These are phyloP conservation scores for Entomortierella parvispora DNA, from an alignment of 192 early-diverging fungal genomes.

Conservation along the genomic window DNA sequence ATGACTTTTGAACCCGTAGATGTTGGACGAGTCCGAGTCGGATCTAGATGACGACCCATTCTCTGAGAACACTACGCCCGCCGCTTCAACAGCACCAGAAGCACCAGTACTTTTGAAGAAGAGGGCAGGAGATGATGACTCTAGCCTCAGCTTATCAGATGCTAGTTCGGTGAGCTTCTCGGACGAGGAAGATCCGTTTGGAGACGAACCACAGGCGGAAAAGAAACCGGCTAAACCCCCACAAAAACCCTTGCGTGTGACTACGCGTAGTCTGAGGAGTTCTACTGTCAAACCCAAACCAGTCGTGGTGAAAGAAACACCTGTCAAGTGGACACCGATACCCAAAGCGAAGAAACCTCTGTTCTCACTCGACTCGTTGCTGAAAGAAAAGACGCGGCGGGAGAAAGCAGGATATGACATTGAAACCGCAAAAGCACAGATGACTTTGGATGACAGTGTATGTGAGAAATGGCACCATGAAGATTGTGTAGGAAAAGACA, in stretches of 20 bases:
- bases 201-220: background rate
- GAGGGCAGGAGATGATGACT: too few species aligned
- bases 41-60: slow-evolving; percentile 38
- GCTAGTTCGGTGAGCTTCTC: background rate
- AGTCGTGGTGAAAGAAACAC: background rate
- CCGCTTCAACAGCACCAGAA: background rate
- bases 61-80: background rate
- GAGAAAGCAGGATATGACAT: slow-evolving; percentile 30
- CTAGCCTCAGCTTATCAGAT: background rate
- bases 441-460: slow-evolving; percentile 24
- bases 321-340: background rate
- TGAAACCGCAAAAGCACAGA: background rate
- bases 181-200: background rate
- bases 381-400: slow-evolving; percentile 42
- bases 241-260: background rate
- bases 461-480: background rate
- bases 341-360: background rate
- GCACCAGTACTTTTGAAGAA: too few species aligned
- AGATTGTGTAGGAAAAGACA: background rate
- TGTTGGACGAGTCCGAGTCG: slow-evolving; percentile 29
- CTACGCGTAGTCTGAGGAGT: slow-evolving; percentile 1
- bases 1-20: background rate
- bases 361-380: slow-evolving; percentile 29
- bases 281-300: background rate
- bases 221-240: background rate